These are phyloP conservation scores for Fraxinus excelsior DNA, from an alignment of 257 asterid genomes.

Conservation along the genomic window DNA sequence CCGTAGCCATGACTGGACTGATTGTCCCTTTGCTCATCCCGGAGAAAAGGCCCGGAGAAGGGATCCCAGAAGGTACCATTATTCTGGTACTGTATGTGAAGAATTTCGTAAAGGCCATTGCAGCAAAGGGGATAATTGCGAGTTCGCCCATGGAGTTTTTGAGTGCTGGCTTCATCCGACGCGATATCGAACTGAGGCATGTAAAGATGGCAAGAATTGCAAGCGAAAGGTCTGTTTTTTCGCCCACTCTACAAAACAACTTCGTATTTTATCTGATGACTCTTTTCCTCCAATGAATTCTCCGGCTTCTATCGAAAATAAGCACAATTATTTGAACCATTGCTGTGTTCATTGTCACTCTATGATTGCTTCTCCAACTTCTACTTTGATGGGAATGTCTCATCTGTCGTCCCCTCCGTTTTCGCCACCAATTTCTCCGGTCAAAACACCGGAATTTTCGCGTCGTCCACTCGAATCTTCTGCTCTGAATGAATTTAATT, in stretches of 20 bases:
- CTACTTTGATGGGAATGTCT: background rate
- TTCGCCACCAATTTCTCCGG: background rate
- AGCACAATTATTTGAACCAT: background rate
- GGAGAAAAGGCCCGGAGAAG: constrained; percentile 15
- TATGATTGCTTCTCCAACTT: constrained; percentile 11
- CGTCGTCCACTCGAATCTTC: background rate
- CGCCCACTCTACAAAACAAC: constrained; percentile 2
- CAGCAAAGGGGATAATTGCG: constrained; percentile 10
- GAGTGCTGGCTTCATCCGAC: constrained; percentile 13
- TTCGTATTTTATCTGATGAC: constrained; percentile 4
- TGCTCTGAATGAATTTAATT: background rate
- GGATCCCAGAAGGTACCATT: constrained; percentile 11
- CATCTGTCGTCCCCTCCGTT: background rate
- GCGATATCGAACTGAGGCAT: constrained; percentile 19
- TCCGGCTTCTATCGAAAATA: background rate
- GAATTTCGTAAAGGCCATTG: constrained; percentile 14
- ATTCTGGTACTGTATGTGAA: constrained; percentile 6
- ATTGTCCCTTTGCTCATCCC: constrained; percentile 4
- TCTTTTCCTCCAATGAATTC: constrained; percentile 9
- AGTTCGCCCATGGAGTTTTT: constrained; percentile 12
- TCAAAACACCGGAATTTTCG: background rate
- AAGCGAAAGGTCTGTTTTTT: constrained; percentile 16
- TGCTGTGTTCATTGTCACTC: constrained; percentile 14
- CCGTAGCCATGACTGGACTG: constrained; percentile 21
- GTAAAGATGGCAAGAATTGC: constrained; percentile 17